A percentile compares a stretch with the other conserved stretches of the same genome.
These are phyloP conservation scores for Haematococcus sp. DNA, from an alignment of 139 green algal species.

Conservation along the genomic window DNA sequence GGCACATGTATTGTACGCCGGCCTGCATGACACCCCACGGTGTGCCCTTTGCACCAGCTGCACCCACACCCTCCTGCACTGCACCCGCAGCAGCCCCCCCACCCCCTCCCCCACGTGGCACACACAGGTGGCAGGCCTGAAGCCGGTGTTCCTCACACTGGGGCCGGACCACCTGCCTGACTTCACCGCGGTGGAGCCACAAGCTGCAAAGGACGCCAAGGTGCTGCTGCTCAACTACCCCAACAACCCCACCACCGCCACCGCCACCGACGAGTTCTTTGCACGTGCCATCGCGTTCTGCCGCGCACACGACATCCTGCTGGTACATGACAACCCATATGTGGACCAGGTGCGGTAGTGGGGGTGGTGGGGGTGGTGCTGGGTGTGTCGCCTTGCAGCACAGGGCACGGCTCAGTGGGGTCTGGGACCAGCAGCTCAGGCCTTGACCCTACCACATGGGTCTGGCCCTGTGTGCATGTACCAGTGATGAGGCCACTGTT, in stretches of 20 bases:
- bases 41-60: background rate
- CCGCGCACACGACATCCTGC: constrained; percentile 37
- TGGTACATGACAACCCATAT: constrained; percentile 56
- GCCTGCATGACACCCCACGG: background rate
- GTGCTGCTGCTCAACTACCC: constrained; percentile 60
- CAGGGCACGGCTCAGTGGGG: background rate
- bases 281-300: constrained; percentile 36
- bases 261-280: constrained; percentile 40
- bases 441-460: background rate
- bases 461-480: no score
- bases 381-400: no score
- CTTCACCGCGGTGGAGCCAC: constrained; percentile 11
- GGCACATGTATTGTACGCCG: background rate
- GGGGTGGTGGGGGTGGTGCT: background rate
- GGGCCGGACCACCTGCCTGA: constrained; percentile 23
- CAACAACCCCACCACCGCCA: constrained; percentile 53
- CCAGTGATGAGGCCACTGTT: no score
- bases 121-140: constrained; percentile 43
- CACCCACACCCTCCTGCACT: background rate
- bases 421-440: background rate
- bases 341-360: constrained; percentile 29
- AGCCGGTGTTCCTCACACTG: constrained; percentile 31
- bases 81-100: no score
- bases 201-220: background rate
- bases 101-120: no score